Evolutionary conservation across 768 basidiomycete genomes (phyloP), one percentile per base, ranked within the genome.

Genomic region (Coprinopsis strossmayeri): DNA sequence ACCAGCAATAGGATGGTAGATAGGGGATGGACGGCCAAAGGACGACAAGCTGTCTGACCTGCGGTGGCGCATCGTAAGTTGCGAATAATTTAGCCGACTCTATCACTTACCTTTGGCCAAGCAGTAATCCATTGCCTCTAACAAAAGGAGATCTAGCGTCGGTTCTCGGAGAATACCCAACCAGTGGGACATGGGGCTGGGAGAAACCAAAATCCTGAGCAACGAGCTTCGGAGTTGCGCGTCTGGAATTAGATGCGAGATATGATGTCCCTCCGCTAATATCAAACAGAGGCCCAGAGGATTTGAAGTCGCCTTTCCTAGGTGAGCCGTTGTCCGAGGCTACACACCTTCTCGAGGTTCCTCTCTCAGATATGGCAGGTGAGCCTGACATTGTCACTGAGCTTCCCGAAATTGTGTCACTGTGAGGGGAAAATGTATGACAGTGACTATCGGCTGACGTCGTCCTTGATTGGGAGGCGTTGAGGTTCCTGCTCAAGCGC

Each of bases 1-100:
- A 26, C 1, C 21, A 17, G 44, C 24, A 13, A 20, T 5, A 38
- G 37, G 37, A 7, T 38, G 17, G 37, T 9, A 5, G 9, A 32
- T 13, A 42, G 43, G 49, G 15, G 49, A 50, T 10, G 49, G 49
- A 2, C 49, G 28, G n/a, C 49, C 49, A 50, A 50, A 50, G 12
- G 49, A 34, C 2, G 15, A 30, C 11, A 34, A 35, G 26, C 49
- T 50, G 25, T 48, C n/a, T n/a, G n/a, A n/a, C n/a, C n/a, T n/a
- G n/a, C n/a, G n/a, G n/a, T n/a, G n/a, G n/a, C n/a, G n/a, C n/a
- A n/a, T n/a, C n/a, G n/a, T n/a, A n/a, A n/a, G n/a, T n/a, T n/a
- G n/a, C n/a, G n/a, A n/a, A n/a, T n/a, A n/a, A n/a, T n/a, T n/a
- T n/a, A n/a, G n/a, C 13, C 34, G n/a, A 5, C 23, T 23, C 7